phyloP scores from a whole-genome alignment of 2,329 filamentous ascomycete genomes.

The Neofusicoccum cordaticola region DNA sequence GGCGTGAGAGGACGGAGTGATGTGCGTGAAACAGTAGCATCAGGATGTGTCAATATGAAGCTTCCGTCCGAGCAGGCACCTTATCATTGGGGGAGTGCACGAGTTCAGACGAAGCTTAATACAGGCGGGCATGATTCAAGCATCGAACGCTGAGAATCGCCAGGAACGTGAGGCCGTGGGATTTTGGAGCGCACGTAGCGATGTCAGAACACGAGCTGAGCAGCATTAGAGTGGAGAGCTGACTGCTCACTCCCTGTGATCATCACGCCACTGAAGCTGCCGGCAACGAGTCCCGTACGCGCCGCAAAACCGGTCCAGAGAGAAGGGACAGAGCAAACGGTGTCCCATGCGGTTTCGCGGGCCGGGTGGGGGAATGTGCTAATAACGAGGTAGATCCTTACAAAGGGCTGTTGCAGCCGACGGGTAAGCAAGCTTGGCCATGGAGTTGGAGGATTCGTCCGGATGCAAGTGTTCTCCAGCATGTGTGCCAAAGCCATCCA shows the following conservation, averaged over 20 bases:
- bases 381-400: neutral
- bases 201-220: neutral
- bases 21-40: neutral
- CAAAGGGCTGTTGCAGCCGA: too few relatives aligned
- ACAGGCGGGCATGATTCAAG: neutral
- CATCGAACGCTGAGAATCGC: neutral
- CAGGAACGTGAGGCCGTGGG: neutral
- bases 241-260: neutral
- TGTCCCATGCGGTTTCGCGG: neutral
- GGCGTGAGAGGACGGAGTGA: neutral
- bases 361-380: constrained; percentile 1
- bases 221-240: neutral
- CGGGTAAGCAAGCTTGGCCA: too few relatives aligned
- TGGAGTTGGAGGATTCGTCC: too few relatives aligned
- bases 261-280: neutral
- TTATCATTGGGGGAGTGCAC: neutral
- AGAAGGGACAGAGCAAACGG: neutral
- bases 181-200: neutral
- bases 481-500: too few relatives aligned
- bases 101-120: neutral
- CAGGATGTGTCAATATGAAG: neutral
- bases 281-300: neutral
- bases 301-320: neutral
- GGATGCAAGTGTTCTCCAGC: too few relatives aligned
- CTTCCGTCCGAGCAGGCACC: neutral